A percentile compares a stretch with the other conserved stretches of the same genome.
phyloP scores from a whole-genome alignment of 2,329 filamentous ascomycete species.

The Talaromyces marneffei region DNA sequence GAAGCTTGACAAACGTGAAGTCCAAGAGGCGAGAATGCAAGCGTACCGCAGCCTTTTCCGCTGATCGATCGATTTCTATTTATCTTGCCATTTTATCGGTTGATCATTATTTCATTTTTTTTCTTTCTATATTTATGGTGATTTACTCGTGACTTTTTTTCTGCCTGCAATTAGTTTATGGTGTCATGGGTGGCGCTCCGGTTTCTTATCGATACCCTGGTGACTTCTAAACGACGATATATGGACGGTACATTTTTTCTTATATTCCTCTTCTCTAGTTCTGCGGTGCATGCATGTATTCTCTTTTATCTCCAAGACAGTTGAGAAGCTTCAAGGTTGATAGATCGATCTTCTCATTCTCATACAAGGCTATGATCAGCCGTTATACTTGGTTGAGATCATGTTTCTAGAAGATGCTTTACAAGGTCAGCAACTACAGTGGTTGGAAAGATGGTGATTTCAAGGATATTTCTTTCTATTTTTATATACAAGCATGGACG shows the following conservation, averaged over 20 bases:
- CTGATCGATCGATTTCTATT: conserved; percentile 17
- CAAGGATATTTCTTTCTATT: not conserved
- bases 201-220: conserved; percentile 15
- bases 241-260: conserved; percentile 4
- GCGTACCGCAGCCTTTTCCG: conserved; percentile 57
- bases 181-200: conserved; percentile 10
- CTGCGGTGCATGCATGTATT: not conserved
- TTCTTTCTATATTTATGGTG: not conserved
- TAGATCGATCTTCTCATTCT: conserved; percentile 5
- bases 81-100: not conserved
- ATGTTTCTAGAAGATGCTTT: not conserved
- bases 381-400: not conserved
- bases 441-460: not conserved
- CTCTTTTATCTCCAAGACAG: not conserved
- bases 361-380: not conserved
- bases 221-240: conserved; percentile 13
- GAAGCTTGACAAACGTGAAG: conserved; percentile 55
- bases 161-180: conserved; percentile 11
- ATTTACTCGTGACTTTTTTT: conserved; percentile 11
- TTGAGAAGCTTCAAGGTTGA: conserved; percentile 1
- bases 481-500: conserved; percentile 12
- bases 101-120: not conserved
- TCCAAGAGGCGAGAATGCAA: conserved; percentile 59
- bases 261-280: conserved; percentile 3
- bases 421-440: not conserved